A percentile compares a stretch with the other conserved stretches of the same genome.
phyloP scores from a whole-genome alignment of 2,329 filamentous ascomycete species.

The Botrytis sinoallii region DNA sequence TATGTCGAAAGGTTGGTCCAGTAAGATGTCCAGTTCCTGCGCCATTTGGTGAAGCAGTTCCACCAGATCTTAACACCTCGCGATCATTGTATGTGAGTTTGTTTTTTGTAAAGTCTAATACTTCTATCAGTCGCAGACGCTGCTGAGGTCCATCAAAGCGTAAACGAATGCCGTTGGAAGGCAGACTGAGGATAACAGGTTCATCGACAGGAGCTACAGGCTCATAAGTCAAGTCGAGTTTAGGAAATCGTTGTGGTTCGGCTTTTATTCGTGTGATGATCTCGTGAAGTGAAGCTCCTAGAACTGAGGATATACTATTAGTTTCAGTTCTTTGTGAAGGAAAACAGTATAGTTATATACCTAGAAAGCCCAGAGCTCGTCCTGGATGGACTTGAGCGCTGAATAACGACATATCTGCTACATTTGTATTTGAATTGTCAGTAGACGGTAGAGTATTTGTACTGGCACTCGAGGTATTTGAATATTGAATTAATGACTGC shows the following conservation, averaged over 20 bases:
- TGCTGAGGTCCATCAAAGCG: slow-evolving; percentile 95
- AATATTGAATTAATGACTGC: not conserved
- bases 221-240: slow-evolving; percentile 79
- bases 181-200: slow-evolving; percentile 72
- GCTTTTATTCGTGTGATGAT: slow-evolving; percentile 83
- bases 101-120: slow-evolving; percentile 84
- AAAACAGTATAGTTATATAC: slow-evolving; percentile 38
- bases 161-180: slow-evolving; percentile 81
- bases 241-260: slow-evolving; percentile 77
- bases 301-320: slow-evolving; percentile 50
- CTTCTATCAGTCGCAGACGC: slow-evolving; percentile 83
- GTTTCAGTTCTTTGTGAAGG: slow-evolving; percentile 9
- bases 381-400: slow-evolving; percentile 64
- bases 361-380: slow-evolving; percentile 49
- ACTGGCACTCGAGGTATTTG: not conserved
- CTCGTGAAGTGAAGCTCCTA: slow-evolving; percentile 90
- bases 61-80: slow-evolving; percentile 67
- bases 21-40: slow-evolving; percentile 36
- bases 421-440: slow-evolving; percentile 26
- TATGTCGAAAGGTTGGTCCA: slow-evolving; percentile 79
- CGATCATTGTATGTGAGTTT: slow-evolving; percentile 78
- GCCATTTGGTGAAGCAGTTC: slow-evolving; percentile 39
- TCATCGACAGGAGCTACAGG: slow-evolving; percentile 69
- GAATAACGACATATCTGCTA: slow-evolving; percentile 45
- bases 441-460: not conserved